Conservation (phyloP, 2,329 filamentous ascomycete species). For the Tricladium varicosporioides region DNA sequence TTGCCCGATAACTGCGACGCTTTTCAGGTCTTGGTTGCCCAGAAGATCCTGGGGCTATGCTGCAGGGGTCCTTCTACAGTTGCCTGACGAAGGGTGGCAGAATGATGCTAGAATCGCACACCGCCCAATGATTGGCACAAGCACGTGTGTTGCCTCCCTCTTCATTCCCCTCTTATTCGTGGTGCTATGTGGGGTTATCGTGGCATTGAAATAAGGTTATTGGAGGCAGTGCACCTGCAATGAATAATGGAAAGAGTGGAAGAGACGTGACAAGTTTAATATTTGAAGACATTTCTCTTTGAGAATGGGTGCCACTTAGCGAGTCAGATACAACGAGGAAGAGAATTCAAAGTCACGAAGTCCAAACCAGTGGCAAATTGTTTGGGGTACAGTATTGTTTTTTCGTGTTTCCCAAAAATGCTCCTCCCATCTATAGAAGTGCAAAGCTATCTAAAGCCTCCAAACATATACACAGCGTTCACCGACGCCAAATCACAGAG, state of each 20-base stretch:
- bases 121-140: not conserved
- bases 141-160: too few species aligned
- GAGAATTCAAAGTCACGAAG: not conserved
- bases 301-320: too few species aligned
- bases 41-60: not conserved
- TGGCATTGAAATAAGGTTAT: too few species aligned
- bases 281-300: too few species aligned
- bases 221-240: too few species aligned
- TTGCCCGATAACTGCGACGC: not conserved
- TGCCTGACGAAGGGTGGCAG: not conserved
- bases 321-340: too few species aligned
- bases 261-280: too few species aligned
- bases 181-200: too few species aligned
- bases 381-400: not conserved
- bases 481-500: not conserved
- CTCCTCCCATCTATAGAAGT: not conserved
- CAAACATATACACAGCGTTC: not conserved
- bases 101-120: not conserved
- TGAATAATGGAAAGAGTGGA: too few species aligned
- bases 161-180: too few species aligned
- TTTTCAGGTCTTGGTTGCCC: not conserved
- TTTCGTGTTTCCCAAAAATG: not conserved
- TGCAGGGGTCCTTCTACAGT: not conserved
- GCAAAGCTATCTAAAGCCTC: not conserved
- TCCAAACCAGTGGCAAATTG: not conserved